phyloP scores from a whole-genome alignment of 306 rosid genomes.

The Sindora glabra region DNA sequence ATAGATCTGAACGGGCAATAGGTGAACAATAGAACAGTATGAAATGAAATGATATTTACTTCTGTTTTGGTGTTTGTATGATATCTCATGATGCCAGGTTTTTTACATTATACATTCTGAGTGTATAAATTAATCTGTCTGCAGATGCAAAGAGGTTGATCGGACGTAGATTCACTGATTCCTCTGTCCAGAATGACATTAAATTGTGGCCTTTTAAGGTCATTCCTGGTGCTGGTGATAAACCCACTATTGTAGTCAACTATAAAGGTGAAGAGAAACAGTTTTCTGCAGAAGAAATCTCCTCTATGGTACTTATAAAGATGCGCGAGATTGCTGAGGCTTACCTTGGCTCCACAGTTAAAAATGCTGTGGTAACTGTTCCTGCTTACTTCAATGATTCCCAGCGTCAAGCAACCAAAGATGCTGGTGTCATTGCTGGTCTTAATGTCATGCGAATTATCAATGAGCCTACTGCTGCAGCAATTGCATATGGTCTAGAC shows the following conservation, averaged over 20 bases:
- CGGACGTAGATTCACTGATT: constrained; percentile 47
- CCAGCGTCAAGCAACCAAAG: constrained; percentile 63
- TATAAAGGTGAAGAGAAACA: constrained; percentile 56
- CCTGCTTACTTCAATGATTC: constrained; percentile 65
- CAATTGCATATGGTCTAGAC: constrained; percentile 72
- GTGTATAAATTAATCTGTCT: no score
- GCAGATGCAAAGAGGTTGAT: constrained; percentile 66
- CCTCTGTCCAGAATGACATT: constrained; percentile 58
- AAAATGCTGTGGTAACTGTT: constrained; percentile 63
- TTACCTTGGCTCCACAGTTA: constrained; percentile 43
- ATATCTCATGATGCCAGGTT: no score
- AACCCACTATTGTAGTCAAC: constrained; percentile 41
- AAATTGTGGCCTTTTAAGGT: constrained; percentile 64
- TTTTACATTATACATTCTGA: no score
- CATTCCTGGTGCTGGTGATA: constrained; percentile 42
- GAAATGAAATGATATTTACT: no score
- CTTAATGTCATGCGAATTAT: constrained; percentile 57
- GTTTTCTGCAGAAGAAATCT: constrained; percentile 56
- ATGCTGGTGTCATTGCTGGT: constrained; percentile 63
- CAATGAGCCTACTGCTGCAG: constrained; percentile 66
- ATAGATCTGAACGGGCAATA: no score
- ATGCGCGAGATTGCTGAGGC: constrained; percentile 79
- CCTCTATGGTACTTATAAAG: constrained; percentile 59
- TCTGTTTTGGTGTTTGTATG: no score
- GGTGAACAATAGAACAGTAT: no score